A percentile compares a stretch with the other conserved stretches of the same genome.
Conservation (phyloP, 257 asterid species). For the Coffea eugenioides region DNA sequence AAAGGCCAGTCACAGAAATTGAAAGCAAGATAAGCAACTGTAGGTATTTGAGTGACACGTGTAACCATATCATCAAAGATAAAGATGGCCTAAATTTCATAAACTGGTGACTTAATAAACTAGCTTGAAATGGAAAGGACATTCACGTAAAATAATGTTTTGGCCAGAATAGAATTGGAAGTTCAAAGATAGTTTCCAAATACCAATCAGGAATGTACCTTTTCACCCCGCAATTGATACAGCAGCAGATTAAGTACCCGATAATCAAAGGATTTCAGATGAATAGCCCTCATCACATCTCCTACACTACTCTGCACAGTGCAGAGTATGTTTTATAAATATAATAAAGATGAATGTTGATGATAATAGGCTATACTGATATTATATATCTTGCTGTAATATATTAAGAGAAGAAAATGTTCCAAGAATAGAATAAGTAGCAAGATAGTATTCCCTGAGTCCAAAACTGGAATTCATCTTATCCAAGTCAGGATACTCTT, state of each 20-base stretch:
- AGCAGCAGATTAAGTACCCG: constrained; percentile 83
- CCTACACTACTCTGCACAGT: constrained; percentile 56
- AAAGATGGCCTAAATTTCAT: background rate
- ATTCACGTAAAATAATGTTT: background rate
- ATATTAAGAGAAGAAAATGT: background rate
- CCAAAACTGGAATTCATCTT: background rate
- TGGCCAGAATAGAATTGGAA: background rate
- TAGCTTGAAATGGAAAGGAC: background rate
- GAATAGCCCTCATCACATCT: constrained; percentile 75
- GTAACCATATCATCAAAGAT: background rate
- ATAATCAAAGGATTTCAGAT: constrained; percentile 88
- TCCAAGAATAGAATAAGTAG: background rate
- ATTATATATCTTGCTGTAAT: background rate
- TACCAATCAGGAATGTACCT: constrained; percentile 40
- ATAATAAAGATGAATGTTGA: constrained; percentile 13
- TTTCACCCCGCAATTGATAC: constrained; percentile 67
- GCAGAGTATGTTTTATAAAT: constrained; percentile 25
- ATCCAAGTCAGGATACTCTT: background rate
- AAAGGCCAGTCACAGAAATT: background rate
- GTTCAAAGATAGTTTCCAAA: background rate
- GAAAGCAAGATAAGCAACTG: background rate
- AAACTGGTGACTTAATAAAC: background rate
- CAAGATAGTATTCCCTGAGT: background rate
- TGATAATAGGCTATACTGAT: background rate
- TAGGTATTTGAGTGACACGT: background rate